These are phyloP conservation scores for Leavenworthia alabamica DNA, from an alignment of 345 rosid species.

Conservation along the genomic window DNA sequence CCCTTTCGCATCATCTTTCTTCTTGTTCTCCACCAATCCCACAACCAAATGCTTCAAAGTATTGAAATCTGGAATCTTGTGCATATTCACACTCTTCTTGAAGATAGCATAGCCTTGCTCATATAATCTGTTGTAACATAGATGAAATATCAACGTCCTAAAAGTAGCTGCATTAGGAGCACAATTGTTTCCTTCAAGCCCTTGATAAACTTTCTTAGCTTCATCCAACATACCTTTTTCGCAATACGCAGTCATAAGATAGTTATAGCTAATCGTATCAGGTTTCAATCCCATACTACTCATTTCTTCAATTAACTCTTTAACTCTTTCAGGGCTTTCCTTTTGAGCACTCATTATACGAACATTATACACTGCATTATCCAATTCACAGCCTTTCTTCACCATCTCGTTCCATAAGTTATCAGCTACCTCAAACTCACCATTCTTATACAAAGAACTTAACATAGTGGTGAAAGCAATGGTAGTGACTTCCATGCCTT, in stretches of 20 bases:
- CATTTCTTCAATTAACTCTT: conserved; percentile 62
- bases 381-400: conserved; percentile 49
- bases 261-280: conserved; percentile 59
- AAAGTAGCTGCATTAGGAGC: conserved; percentile 63
- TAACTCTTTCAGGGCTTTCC: conserved; percentile 42
- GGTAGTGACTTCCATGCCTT: conserved; percentile 43
- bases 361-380: conserved; percentile 61
- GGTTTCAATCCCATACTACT: conserved; percentile 49
- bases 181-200: conserved; percentile 43
- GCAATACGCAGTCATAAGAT: conserved; percentile 59
- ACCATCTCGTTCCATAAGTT: conserved; percentile 56
- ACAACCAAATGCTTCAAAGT: conserved; percentile 52
- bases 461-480: conserved; percentile 54
- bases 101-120: conserved; percentile 53
- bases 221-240: conserved; percentile 52
- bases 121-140: conserved; percentile 40
- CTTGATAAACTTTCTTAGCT: conserved; percentile 57
- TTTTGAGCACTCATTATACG: conserved; percentile 41
- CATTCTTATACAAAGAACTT: conserved; percentile 47
- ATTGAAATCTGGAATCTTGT: conserved; percentile 60
- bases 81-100: conserved; percentile 53
- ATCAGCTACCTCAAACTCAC: conserved; percentile 47
- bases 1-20: conserved; percentile 51
- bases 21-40: conserved; percentile 60
- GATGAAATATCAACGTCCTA: conserved; percentile 50